Conservation (phyloP, 139 green algal species). For the Diplosphaera chodatii region DNA sequence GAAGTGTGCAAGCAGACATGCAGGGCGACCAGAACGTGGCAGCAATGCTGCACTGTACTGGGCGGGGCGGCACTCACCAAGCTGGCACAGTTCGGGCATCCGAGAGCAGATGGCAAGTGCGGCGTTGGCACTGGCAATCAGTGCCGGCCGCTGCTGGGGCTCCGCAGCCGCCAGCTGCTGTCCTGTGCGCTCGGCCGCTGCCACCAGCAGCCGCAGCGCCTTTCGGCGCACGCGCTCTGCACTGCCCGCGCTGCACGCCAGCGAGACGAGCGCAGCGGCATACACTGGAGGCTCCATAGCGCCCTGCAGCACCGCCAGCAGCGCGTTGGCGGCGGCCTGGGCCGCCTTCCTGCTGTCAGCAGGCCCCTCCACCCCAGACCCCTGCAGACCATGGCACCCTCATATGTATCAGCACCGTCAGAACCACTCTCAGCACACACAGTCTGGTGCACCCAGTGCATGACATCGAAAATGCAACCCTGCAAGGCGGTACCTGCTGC, state of each 20-base stretch:
- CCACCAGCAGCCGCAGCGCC: slow-evolving; percentile 10
- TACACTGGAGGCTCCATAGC: slow-evolving; percentile 4
- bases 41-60: too few species aligned
- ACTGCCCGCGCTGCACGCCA: slow-evolving; percentile 15
- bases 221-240: slow-evolving; percentile 16
- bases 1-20: too few species aligned
- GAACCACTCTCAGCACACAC: too few species aligned
- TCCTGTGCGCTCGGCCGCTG: too few species aligned
- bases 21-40: too few species aligned
- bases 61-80: background rate
- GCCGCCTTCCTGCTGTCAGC: slow-evolving; percentile 1
- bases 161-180: background rate
- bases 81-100: background rate
- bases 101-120: background rate
- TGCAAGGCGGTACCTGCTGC: too few species aligned
- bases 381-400: too few species aligned
- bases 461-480: too few species aligned
- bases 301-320: slow-evolving; percentile 8
- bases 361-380: background rate
- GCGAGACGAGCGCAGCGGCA: background rate
- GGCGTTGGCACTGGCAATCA: background rate
- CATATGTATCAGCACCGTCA: slow-evolving; percentile 6
- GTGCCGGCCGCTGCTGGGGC: background rate
- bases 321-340: background rate
- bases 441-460: too few species aligned